A percentile compares a stretch with the other conserved stretches of the same genome.
phyloP scores from a whole-genome alignment of 371 early-diverging fungal genomes.

The Mucor racemosus region DNA sequence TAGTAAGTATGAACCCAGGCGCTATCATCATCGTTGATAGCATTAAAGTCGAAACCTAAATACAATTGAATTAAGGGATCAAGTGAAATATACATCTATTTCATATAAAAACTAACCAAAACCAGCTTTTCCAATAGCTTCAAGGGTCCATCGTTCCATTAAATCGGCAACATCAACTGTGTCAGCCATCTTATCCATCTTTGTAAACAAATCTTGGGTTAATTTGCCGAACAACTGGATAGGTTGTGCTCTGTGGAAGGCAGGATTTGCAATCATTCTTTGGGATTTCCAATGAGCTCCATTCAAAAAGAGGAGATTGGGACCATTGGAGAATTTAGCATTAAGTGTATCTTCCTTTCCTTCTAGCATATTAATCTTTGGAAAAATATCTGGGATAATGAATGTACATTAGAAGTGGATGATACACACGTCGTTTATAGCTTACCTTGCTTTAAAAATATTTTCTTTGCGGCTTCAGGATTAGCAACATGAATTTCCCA shows the following conservation, averaged over 20 bases:
- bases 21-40: conserved; percentile 25
- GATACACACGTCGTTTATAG: no score
- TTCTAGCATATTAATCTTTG: background rate
- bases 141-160: conserved; percentile 38
- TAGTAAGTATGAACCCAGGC: conserved; percentile 36
- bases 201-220: conserved; percentile 28
- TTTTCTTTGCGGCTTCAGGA: conserved; percentile 12
- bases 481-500: conserved; percentile 13
- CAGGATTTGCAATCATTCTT: conserved; percentile 40
- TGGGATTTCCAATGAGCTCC: conserved; percentile 26
- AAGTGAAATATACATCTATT: background rate
- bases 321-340: conserved; percentile 9
- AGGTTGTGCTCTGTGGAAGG: conserved; percentile 46
- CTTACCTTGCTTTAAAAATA: conserved; percentile 9
- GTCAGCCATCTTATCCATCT: conserved; percentile 24
- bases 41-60: conserved; percentile 41
- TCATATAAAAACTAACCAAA: conserved; percentile 34
- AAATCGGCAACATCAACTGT: conserved; percentile 28
- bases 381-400: background rate
- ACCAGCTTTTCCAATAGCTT: conserved; percentile 44
- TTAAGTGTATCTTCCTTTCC: background rate
- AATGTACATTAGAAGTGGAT: background rate
- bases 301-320: conserved; percentile 13
- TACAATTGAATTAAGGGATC: conserved; percentile 1
- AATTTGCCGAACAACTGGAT: conserved; percentile 37